Evolutionary conservation across 2,329 filamentous ascomycete species (phyloP).

Genomic region (Magnaporthiopsis poae): DNA sequence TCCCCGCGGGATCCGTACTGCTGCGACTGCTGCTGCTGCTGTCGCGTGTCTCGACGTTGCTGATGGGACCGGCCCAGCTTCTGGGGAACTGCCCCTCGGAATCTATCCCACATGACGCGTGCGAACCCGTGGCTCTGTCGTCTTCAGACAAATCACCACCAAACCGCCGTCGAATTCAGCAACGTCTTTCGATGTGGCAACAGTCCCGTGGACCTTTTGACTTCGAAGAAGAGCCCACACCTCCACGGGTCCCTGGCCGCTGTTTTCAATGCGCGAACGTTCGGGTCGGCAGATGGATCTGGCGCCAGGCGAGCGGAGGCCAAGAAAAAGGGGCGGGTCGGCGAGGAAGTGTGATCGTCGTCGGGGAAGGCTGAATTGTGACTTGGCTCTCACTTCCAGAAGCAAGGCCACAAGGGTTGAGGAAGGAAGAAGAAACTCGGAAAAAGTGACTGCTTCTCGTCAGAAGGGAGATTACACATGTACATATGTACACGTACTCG

Average conservation of each 20-base stretch:
- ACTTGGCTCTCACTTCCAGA: no score
- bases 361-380: not conserved
- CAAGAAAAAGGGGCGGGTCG: not conserved
- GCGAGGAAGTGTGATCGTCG: not conserved
- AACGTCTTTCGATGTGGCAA: not conserved
- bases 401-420: not conserved
- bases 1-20: not conserved
- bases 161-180: not conserved
- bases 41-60: slow-evolving; percentile 12
- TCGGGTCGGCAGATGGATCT: not conserved
- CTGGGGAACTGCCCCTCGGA: slow-evolving; percentile 8
- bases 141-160: no score
- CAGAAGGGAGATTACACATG: not conserved
- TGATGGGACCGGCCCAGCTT: slow-evolving; percentile 6
- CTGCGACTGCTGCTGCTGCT: not conserved
- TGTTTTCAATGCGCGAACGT: not conserved
- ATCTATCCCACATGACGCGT: slow-evolving; percentile 7
- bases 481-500: not conserved
- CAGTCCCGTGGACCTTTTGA: not conserved
- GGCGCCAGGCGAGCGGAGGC: not conserved
- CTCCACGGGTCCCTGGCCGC: not conserved
- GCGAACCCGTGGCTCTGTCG: not conserved
- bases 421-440: not conserved
- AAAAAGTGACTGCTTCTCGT: not conserved
- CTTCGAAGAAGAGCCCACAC: not conserved